Conservation (phyloP, 257 asterid species). For the Fraxinus cuspidata region DNA sequence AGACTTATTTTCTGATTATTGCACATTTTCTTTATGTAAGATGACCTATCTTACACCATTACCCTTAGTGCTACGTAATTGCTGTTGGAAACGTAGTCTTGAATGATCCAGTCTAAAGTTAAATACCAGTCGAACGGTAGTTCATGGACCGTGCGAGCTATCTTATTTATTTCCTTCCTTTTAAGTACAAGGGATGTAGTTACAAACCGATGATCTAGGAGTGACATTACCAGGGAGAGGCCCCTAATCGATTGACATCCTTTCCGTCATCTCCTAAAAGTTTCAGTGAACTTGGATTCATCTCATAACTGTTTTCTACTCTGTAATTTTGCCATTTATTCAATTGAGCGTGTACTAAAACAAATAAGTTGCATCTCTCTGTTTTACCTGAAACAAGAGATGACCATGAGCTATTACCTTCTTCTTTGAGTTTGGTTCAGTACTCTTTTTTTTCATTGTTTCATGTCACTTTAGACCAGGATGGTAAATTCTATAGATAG, state of each 20-base stretch:
- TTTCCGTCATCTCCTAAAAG: not conserved
- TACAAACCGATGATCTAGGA: not conserved
- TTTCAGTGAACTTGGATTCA: not conserved
- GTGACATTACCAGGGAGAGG: not conserved
- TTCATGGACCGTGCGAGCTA: not conserved
- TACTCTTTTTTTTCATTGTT: not conserved
- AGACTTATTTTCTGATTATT: not conserved
- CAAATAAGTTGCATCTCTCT: not conserved
- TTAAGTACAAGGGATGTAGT: not conserved
- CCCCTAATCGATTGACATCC: not conserved
- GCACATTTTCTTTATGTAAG: not conserved
- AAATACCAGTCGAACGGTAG: not conserved
- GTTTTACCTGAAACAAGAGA: too few relatives aligned
- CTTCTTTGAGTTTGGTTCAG: not conserved
- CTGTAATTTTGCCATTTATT: too few relatives aligned
- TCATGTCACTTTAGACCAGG: not conserved
- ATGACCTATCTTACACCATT: not conserved
- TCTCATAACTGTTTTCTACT: too few relatives aligned
- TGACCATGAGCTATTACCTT: not conserved
- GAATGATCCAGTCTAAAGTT: not conserved
- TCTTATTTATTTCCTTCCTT: not conserved
- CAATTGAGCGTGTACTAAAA: not conserved
- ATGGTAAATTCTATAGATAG: not conserved
- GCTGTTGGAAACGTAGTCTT: slow-evolving; percentile 1
- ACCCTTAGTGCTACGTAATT: not conserved